Evolutionary conservation across 352 stramenopile genomes (phyloP).

Genomic region (Thraustochytrium sp.): DNA sequence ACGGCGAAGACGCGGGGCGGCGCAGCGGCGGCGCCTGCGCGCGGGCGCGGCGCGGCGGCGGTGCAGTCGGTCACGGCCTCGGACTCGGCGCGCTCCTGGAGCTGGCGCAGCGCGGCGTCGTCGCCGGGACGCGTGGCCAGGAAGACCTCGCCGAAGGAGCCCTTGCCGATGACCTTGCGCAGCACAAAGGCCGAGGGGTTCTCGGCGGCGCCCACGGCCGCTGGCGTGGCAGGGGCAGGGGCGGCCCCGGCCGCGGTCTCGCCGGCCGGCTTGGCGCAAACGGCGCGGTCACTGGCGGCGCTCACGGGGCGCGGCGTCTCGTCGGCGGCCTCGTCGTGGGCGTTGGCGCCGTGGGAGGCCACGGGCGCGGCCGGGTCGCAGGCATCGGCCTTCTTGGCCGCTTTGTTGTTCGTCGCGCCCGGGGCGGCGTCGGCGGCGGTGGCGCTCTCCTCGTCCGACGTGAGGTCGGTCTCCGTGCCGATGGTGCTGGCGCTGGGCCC

Average conservation of each 20-base stretch:
- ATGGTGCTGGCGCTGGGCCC: neutral
- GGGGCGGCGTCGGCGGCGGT: neutral
- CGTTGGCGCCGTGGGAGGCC: too few relatives aligned
- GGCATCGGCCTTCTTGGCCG: too few relatives aligned
- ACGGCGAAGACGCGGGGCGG: neutral
- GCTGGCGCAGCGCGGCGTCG: too few relatives aligned
- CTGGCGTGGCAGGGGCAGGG: neutral
- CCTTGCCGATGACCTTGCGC: constrained; percentile 43
- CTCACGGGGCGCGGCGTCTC: too few relatives aligned
- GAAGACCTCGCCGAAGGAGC: constrained; percentile 33
- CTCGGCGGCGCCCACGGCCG: neutral
- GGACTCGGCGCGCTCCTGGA: too few relatives aligned
- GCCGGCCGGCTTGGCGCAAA: neutral
- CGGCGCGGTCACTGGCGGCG: too few relatives aligned
- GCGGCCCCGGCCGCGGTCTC: neutral
- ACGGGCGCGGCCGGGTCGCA: too few relatives aligned
- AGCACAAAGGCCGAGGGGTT: neutral
- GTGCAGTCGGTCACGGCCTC: too few relatives aligned
- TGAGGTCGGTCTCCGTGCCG: neutral
- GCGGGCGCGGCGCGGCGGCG: neutral
- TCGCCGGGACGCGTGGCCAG: neutral
- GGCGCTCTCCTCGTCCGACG: neutral
- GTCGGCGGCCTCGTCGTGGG: too few relatives aligned
- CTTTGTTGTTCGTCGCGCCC: too few relatives aligned
- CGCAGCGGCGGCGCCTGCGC: neutral